Base-by-base conservation (phyloP, 106 monocot species). In the Platanthera zijinensis region DNA sequence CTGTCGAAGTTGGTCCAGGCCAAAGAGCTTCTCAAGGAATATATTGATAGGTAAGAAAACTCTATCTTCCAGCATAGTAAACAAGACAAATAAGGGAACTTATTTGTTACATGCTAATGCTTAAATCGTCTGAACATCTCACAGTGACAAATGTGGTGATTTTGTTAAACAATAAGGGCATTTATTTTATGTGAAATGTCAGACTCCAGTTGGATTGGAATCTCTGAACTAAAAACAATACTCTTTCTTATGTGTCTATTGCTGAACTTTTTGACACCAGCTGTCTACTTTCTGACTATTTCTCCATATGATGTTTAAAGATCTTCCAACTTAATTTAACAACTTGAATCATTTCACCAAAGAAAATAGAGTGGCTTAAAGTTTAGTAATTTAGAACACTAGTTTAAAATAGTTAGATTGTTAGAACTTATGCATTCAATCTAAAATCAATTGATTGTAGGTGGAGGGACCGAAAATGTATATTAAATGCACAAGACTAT, bases 1-100 rank as follows among this genome's bases (percentile, higher is more conserved):
- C 91, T 97, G 18, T 87, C 93, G 1, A 97, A 97, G 72, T 82
- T 97, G 84, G 96, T 97, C 19, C 96, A 97, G 84, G 96, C 96
- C 13, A 97, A 97, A 80, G 96, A 97, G 77, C 93, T 97, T 48
- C 84, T 97, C 25, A 97, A 89, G 85, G 96, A 97, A 80, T 97
- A 91, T 75, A 83, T 97, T 8, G 91, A 91, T 45, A 93, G 96
- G 96, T 97, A 86, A 77, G 54, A 74, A 2, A 74, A 30, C 21
- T 52, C 51, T 32, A 22, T 59, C 28, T 68, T 1, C 71, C 12
- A 50, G 19, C 59, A 18, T 59, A 0, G 21, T 7, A 59, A 8
- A 19, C n/a, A 21, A 59, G 59, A 19, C 5, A 19, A 19, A 19
- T 8, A 11, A 59, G 1, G 21, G 21, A 59, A 59, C 18, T 19